Base-by-base conservation (phyloP, 441 rosid genomes). In the Adansonia gregorii region DNA sequence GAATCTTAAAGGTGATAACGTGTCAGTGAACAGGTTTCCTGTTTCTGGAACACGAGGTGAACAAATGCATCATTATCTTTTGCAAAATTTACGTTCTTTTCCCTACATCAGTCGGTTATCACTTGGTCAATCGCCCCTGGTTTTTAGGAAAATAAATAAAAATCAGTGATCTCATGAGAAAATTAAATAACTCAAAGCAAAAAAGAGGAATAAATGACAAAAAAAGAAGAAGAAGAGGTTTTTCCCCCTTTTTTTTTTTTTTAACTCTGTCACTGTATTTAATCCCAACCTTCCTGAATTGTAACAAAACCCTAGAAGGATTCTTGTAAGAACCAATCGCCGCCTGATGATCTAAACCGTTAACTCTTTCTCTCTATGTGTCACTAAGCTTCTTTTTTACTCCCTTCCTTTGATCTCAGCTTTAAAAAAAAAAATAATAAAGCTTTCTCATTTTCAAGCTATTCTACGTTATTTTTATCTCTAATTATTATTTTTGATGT, bases 251-350 rank as follows among this genome's bases (percentile, higher is more conserved):
- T 31, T 24, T 31, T 39, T 67, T 73, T 24, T 31, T 39, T 67
- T 73, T 35, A 45, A 61, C 48, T 35, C 58, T 74, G 65, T 74
- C 51, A 78, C 81, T 75, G 84, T 72, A 73, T 86, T 81, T 78
- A 81, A 81, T 78, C 85, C 67, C 58, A 35, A 9, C 67, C 60
- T 67, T 80, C 76, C 77, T 67, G 63, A 78, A 80, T 75, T 70
- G 80, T 78, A 82, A 78, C 90, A 90, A 90, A 93, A 90, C 96
- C 94, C 94, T 90, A 87, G 46, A 56, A 90, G 91, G 93, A 88
- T 91, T 90, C 93, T 90, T 93, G 88, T 76, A 83, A 81, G 85
- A 84, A 81, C 83, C 83, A 82, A 84, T 87, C 92, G 94, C 94
- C 94, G 93, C 93, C 93, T 81, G 86, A 80, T 86, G 35, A 87